Base-by-base conservation (phyloP, 2,329 filamentous ascomycete genomes). In the Apiospora kogelbergensis region DNA sequence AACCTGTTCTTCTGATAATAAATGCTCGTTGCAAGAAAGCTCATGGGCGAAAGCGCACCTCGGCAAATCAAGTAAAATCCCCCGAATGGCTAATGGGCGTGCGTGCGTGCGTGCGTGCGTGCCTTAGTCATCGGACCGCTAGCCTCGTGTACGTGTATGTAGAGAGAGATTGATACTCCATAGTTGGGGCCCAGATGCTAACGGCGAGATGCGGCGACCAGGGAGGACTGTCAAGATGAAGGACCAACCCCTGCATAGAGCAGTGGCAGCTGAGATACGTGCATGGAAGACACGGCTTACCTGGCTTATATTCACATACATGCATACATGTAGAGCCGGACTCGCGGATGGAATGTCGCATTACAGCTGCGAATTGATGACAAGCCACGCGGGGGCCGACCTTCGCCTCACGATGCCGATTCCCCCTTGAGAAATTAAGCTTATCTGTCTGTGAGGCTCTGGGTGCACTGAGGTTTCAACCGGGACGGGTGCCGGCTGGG, bases 401-500 rank as follows among this genome's bases (percentile, higher is more conserved):
- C 7, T 60, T 60, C 53, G 37, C 17, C 53, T 60, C 53, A 37
- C 17, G 53, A 60, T 60, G 26, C 48, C 24, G 48, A 57, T 30
- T 57, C 7, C 33, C 24, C 44, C 24, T n/a, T 37, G 30, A 17
- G 30, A 60, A 57, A 60, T n/a, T 60, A 60, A 60, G 53, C 53
- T 60, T 60, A 60, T 37, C 30, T 60, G 53, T 60, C 33, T 33
- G 7, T 33, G 53, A 60, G 53, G 53, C 53, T 60, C 53, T 60
- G 53, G 53, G 53, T 60, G 53, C 53, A 33, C 30, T 37, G 53
- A 60, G 53, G 53, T 60, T 60, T 60, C 20, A 60, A 60, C 30
- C 53, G 53, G 53, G 53, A 60, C 53, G 53, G 53, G 26, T 60
- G 53, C 53, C 53, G 53, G 26, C 53, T 60, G 53, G 53, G 53